Conservation (phyloP, 2,329 filamentous ascomycete species). For the Chrysoporthe cubensis region DNA sequence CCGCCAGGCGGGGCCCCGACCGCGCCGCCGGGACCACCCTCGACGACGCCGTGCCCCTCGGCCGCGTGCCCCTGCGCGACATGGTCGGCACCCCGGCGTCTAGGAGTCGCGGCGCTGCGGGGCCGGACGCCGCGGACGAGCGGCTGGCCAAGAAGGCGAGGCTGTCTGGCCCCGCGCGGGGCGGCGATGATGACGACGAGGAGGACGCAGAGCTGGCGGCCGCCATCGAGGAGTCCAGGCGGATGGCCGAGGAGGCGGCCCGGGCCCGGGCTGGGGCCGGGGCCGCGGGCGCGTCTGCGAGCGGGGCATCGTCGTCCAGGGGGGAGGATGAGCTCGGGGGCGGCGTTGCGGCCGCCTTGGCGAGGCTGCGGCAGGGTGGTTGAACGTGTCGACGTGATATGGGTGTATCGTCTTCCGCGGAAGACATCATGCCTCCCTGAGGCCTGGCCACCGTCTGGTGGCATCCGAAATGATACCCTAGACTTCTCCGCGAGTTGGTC, state of each 20-base stretch:
- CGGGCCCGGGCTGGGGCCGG: slow-evolving; percentile 24
- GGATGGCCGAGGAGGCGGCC: slow-evolving; percentile 38
- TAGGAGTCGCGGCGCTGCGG: slow-evolving; percentile 45
- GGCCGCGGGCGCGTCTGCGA: slow-evolving; percentile 28
- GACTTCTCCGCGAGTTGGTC: too few species aligned
- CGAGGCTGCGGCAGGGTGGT: slow-evolving; percentile 56
- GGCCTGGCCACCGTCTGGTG: not conserved
- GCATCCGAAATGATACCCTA: too few species aligned
- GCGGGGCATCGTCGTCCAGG: slow-evolving; percentile 20
- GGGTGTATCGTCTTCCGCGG: not conserved
- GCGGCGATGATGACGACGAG: slow-evolving; percentile 47
- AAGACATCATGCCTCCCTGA: not conserved
- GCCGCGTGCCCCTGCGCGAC: slow-evolving; percentile 28
- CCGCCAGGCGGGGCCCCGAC: slow-evolving; percentile 53
- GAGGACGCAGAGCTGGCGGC: slow-evolving; percentile 55
- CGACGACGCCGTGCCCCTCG: slow-evolving; percentile 32
- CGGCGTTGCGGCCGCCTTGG: slow-evolving; percentile 64
- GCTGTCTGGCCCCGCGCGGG: slow-evolving; percentile 42
- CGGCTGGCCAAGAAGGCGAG: slow-evolving; percentile 31
- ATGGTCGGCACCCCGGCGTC: slow-evolving; percentile 23
- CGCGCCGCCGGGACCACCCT: slow-evolving; percentile 33
- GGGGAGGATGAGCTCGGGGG: slow-evolving; percentile 54
- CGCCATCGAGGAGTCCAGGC: slow-evolving; percentile 52
- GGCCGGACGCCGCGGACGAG: not conserved
- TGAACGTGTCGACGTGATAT: not conserved